A percentile compares a stretch with the other conserved stretches of the same genome.
Conservation (phyloP, 768 basidiomycete species). For the Vararia minispora region DNA sequence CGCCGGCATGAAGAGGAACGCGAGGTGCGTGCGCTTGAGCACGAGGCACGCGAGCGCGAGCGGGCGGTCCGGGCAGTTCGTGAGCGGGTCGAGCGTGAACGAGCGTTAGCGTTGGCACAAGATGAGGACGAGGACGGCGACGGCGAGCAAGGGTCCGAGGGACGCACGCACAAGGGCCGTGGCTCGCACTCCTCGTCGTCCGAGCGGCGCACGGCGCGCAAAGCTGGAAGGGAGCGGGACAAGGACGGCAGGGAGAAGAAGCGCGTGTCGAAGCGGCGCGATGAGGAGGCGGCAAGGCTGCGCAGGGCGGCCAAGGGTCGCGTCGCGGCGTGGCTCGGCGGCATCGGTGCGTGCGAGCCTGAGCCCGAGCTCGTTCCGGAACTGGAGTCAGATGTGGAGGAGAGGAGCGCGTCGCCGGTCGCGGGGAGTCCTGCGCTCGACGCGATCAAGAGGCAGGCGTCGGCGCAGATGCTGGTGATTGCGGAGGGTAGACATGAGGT, state of each 20-base stretch:
- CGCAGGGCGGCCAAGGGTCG: conserved; percentile 49
- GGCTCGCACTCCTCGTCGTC: conserved; percentile 4
- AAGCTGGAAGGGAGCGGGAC: conserved; percentile 15
- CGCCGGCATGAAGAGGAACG: too few species aligned
- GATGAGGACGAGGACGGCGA: conserved; percentile 3
- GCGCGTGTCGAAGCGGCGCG: conserved; percentile 14
- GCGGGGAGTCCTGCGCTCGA: neutral
- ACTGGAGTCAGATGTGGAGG: too few species aligned
- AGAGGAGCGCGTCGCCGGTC: neutral
- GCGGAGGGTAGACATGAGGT: too few species aligned
- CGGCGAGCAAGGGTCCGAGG: neutral
- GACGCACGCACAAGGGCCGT: conserved; percentile 12
- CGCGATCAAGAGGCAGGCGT: too few species aligned
- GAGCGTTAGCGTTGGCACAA: neutral
- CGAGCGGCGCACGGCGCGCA: conserved; percentile 11
- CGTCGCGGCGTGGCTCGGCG: conserved; percentile 71
- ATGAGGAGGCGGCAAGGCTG: conserved; percentile 27
- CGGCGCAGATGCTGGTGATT: too few species aligned
- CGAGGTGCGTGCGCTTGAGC: too few species aligned
- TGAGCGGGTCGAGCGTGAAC: neutral
- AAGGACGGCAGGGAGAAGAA: conserved; percentile 18
- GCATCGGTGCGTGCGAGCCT: conserved; percentile 46
- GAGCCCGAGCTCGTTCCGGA: conserved; percentile 32
- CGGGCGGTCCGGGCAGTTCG: too few species aligned
- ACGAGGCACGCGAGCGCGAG: too few species aligned